These are phyloP conservation scores for Coemansia sp. DNA, from an alignment of 192 early-diverging fungal genomes.

Conservation along the genomic window DNA sequence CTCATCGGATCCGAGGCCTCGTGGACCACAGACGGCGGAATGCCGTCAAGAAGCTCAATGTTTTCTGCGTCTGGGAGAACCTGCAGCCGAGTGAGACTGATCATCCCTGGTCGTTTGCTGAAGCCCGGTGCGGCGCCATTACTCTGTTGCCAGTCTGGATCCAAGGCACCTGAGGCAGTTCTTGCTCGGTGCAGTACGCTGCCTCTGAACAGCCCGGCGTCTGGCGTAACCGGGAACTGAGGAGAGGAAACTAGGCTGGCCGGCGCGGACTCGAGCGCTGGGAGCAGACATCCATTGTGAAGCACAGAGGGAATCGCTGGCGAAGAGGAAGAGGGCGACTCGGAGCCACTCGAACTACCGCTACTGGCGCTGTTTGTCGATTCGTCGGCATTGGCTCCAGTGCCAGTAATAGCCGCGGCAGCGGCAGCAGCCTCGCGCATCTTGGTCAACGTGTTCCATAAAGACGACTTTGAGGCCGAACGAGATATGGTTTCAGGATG, in stretches of 20 bases:
- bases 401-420: not conserved
- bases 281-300: conserved; percentile 8
- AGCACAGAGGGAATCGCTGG: conserved; percentile 8
- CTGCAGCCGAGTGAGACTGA: not conserved
- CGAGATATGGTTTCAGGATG: not conserved
- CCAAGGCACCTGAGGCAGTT: not conserved
- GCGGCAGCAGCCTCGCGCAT: conserved; percentile 33
- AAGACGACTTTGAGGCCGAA: conserved; percentile 11
- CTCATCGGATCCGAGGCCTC: conserved; percentile 52
- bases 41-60: conserved; percentile 7
- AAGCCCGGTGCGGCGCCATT: not conserved
- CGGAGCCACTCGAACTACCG: conserved; percentile 10
- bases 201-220: not conserved
- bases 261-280: conserved; percentile 44
- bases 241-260: conserved; percentile 46
- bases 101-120: not conserved
- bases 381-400: not conserved
- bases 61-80: not conserved
- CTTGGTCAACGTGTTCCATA: conserved; percentile 25
- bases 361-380: not conserved
- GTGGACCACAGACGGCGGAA: conserved; percentile 6
- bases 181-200: not conserved
- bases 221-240: conserved; percentile 30
- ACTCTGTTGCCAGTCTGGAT: not conserved
- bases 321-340: conserved; percentile 6